Base-by-base conservation (phyloP, 228 moss, liverwort and hornwort species). In the Sphagnum magellanicum region DNA sequence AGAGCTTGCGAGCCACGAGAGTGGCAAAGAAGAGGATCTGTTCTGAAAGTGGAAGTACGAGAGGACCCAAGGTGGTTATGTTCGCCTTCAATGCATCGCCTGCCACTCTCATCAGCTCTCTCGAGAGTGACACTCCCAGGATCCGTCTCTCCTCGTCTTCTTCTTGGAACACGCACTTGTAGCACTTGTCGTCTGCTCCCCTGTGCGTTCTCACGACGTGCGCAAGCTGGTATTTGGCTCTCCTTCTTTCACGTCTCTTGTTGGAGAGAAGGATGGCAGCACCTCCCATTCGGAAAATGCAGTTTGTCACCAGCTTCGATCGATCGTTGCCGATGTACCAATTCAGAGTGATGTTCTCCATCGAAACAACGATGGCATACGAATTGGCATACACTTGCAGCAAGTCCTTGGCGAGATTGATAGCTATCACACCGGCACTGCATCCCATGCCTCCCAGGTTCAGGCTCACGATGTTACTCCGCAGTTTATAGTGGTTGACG, bases 381-480 rank as follows among this genome's bases (percentile, higher is more conserved):
- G 81, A 78, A 1, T 81, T 71, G 0, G 81, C 81, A 63, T 84
- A 81, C 16, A 81, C 84, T 74, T 84, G 84, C 0, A 84, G 76
- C 50, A 84, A 51, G 61, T 84, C 84, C 10, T 84, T 84, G 12
- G 81, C 84, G 4, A 84, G 81, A 46, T 84, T 81, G 4, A 78
- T 74, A 5, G 84, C 81, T 6, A 84, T 84, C 32, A 84, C 78
- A 8, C 84, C 84, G 1, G 84, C 84, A 0, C 80, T 80, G 71
- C 84, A 84, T 0, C 84, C 84, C 84, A 84, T 84, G 5, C 84
- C 84, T 5, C 84, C 84, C 60, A 84, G 71, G 61, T 84, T 84
- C 63, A 84, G 17, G 50, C 81, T 81, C 49, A 80, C 80, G 0
- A 84, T 72, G 52, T 84, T 84, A 6, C 84, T 81, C 8, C 84